phyloP scores from a whole-genome alignment of 148 eudicot species.

The Persicaria maculosa region DNA sequence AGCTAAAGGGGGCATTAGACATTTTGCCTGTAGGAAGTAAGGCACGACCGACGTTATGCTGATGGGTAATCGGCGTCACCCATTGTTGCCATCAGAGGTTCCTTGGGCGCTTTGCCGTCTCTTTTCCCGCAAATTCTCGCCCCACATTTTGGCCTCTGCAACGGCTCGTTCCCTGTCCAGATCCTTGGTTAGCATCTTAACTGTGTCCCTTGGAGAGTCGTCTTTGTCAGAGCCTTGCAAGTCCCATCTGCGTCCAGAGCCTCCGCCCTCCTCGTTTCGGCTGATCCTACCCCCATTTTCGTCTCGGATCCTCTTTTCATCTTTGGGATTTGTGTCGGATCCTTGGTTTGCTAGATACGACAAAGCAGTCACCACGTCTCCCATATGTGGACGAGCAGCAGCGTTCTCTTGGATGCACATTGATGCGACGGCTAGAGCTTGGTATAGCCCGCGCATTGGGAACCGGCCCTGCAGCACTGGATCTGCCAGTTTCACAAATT shows the following conservation, averaged over 20 bases:
- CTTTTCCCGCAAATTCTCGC: constrained; percentile 71
- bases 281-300: constrained; percentile 41
- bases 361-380: constrained; percentile 89
- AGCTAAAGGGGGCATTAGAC: too few relatives aligned
- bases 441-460: constrained; percentile 75
- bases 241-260: constrained; percentile 63
- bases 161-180: constrained; percentile 72
- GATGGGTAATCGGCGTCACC: neutral
- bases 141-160: constrained; percentile 96
- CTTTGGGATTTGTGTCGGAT: constrained; percentile 32
- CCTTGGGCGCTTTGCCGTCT: constrained; percentile 54
- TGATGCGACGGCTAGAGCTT: constrained; percentile 84
- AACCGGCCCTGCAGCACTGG: constrained; percentile 58
- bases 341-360: constrained; percentile 78
- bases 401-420: constrained; percentile 90
- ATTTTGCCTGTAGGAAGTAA: too few relatives aligned
- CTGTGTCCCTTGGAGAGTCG: constrained; percentile 66
- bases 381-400: constrained; percentile 74
- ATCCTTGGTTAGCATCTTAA: constrained; percentile 50
- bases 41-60: neutral
- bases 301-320: constrained; percentile 19
- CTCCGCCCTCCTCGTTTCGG: constrained; percentile 42
- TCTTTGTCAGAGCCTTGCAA: constrained; percentile 68
- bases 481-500: constrained; percentile 61
- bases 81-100: neutral